A percentile compares a stretch with the other conserved stretches of the same genome.
phyloP scores from a whole-genome alignment of 345 rosid genomes.

The Raphanus sativus region DNA sequence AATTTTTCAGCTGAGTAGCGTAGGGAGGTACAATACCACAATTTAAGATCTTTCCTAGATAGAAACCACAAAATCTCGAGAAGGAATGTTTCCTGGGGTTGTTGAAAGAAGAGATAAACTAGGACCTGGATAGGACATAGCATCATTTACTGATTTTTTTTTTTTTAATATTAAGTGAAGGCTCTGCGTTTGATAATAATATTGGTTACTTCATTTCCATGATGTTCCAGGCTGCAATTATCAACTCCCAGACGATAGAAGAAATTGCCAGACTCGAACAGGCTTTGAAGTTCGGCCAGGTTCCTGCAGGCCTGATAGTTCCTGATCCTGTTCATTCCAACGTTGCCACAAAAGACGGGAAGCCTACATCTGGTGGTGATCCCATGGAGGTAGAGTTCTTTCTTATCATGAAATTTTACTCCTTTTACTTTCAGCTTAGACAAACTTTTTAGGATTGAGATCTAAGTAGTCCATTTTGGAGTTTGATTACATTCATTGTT shows the following conservation, averaged over 20 bases:
- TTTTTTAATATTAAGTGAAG: background rate
- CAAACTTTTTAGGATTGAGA: background rate
- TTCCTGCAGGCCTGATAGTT: constrained; percentile 79
- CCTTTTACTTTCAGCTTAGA: background rate
- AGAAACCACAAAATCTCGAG: too few species aligned
- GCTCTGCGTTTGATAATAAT: constrained; percentile 18
- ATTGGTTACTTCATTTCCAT: constrained; percentile 21
- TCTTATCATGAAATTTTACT: background rate
- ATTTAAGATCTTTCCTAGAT: too few species aligned
- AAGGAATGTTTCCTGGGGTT: too few species aligned
- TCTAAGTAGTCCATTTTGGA: background rate
- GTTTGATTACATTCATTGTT: background rate
- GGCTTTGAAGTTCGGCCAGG: constrained; percentile 92
- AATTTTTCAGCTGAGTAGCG: too few species aligned
- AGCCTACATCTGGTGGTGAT: constrained; percentile 43
- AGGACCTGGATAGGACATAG: too few species aligned
- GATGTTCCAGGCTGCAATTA: constrained; percentile 89
- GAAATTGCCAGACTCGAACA: constrained; percentile 98
- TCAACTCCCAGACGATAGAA: constrained; percentile 97
- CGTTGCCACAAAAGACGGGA: constrained; percentile 27
- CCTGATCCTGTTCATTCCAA: constrained; percentile 38
- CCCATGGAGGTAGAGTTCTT: constrained; percentile 59
- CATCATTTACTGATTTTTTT: background rate
- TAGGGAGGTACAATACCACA: too few species aligned
- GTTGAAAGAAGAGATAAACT: too few species aligned